Percentiles rank a stretch among this genome's conserved stretches.
Conservation (phyloP, 305 asterid genomes). For the Fraxinus paxiana region DNA sequence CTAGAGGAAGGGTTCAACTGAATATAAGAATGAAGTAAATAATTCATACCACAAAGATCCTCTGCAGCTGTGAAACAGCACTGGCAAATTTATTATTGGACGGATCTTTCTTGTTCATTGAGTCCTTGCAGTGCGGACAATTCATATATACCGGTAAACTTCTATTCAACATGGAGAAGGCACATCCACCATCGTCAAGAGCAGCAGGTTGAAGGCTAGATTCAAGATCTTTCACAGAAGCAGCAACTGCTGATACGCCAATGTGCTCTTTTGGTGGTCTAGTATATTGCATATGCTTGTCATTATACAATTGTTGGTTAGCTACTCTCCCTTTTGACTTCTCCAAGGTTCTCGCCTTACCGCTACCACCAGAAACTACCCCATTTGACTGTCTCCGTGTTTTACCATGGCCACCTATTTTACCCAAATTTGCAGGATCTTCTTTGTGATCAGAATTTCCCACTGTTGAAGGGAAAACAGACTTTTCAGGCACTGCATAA, state of each 20-base stretch:
- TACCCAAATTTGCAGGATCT: constrained; percentile 47
- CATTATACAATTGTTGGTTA: constrained; percentile 35
- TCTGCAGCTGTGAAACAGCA: constrained; percentile 83
- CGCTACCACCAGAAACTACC: constrained; percentile 32
- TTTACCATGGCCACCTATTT: constrained; percentile 54
- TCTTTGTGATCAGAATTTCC: constrained; percentile 47
- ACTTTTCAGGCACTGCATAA: constrained; percentile 55
- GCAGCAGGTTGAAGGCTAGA: constrained; percentile 39
- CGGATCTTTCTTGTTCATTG: constrained; percentile 37
- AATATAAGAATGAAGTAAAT: background rate
- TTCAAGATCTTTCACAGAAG: constrained; percentile 41
- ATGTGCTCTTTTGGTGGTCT: constrained; percentile 43
- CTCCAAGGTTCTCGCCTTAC: constrained; percentile 45
- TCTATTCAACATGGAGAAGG: constrained; percentile 56
- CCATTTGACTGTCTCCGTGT: constrained; percentile 63
- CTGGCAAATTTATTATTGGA: constrained; percentile 59
- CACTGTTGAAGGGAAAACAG: constrained; percentile 29
- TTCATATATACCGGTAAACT: constrained; percentile 79
- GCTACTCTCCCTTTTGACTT: constrained; percentile 53
- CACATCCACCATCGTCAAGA: constrained; percentile 47
- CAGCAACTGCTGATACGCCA: constrained; percentile 28
- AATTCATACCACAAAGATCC: constrained; percentile 76
- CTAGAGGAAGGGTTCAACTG: background rate
- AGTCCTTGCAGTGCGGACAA: constrained; percentile 78
- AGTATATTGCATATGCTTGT: constrained; percentile 42